Conservation (phyloP, 2,329 filamentous ascomycete genomes). For the Trichoderma atrobrunneum region DNA sequence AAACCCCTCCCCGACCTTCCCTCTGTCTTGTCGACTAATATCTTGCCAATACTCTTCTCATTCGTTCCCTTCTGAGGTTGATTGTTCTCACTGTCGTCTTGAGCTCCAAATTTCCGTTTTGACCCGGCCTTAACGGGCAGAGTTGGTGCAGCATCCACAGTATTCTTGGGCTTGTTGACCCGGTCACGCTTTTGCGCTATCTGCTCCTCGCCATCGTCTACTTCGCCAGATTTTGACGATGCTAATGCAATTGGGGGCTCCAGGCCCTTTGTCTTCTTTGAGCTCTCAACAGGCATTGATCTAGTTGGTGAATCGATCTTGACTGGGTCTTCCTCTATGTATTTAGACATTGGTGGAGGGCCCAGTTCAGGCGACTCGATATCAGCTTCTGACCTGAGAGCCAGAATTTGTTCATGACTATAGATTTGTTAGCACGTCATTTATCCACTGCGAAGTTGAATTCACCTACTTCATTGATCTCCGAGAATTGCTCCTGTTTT, state of each 20-base stretch:
- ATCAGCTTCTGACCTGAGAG: conserved; percentile 50
- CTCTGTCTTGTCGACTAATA: conserved; percentile 28
- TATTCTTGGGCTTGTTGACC: neutral
- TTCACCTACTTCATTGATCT: conserved; percentile 63
- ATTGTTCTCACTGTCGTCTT: conserved; percentile 50
- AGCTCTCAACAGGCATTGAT: conserved; percentile 16
- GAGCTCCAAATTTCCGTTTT: conserved; percentile 57
- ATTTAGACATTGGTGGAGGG: conserved; percentile 57
- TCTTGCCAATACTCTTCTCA: conserved; percentile 30
- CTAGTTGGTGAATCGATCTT: conserved; percentile 50
- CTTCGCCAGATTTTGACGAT: conserved; percentile 23
- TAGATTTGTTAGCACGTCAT: conserved; percentile 30
- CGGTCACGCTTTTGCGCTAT: neutral
- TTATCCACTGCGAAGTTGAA: neutral
- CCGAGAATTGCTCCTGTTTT: conserved; percentile 66
- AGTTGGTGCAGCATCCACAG: conserved; percentile 20
- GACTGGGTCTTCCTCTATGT: conserved; percentile 54
- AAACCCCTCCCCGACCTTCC: conserved; percentile 48
- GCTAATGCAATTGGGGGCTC: conserved; percentile 32
- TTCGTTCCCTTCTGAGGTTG: conserved; percentile 27
- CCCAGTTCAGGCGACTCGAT: conserved; percentile 68
- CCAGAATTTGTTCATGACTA: conserved; percentile 62
- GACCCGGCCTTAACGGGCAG: conserved; percentile 45
- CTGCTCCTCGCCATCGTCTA: neutral
- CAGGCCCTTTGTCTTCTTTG: conserved; percentile 24